Evolutionary conservation across 495 filamentous ascomycete species (phyloP), one percentile per base, ranked within the genome.

Genomic region (Haplographium delicatum): DNA sequence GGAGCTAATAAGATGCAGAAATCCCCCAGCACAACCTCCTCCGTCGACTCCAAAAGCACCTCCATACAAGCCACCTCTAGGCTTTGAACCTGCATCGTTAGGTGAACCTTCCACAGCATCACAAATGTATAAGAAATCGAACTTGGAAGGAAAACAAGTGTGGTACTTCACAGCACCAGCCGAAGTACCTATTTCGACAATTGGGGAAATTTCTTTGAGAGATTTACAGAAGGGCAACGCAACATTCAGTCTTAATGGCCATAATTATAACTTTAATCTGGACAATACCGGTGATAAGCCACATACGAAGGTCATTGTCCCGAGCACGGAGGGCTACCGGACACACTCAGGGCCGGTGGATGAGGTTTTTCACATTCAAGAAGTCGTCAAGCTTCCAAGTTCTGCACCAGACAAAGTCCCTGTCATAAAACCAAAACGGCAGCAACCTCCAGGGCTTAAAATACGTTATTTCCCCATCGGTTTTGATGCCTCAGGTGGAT

Each of bases 391-490:
- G 10, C 41, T 72, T 18, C 58, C 72, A 47, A 24, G 16, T 16
- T 62, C 53, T 22, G 62, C 60, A 55, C 68, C 31, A 49, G n/a
- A n/a, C n/a, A n/a, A n/a, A n/a, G 61, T 62, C 35, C 56, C 50
- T 27, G 58, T 58, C 54, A 59, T 39, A 47, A 60, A 47, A 44
- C 71, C 62, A 16, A 69, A 61, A n/a, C 63, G 67, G 18, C 71
- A 67, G 26, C 81, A 84, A 49, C 78, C 78, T 16, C 77, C 75
- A 53, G 72, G 79, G 31, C 46, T 84, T 47, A 75, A 72, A 44
- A 84, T 84, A 80, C 75, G 78, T 19, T 83, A 73, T 56, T 64
- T 66, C 18, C 81, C 79, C 8, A 69, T 76, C 9, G 77, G 78
- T 24, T 78, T 75, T 57, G 64, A 68, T 13, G 51, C 61, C n/a